Evolutionary conservation across 306 rosid genomes (phyloP), one percentile per base, ranked within the genome.

Genomic region (Acacia acuminata): DNA sequence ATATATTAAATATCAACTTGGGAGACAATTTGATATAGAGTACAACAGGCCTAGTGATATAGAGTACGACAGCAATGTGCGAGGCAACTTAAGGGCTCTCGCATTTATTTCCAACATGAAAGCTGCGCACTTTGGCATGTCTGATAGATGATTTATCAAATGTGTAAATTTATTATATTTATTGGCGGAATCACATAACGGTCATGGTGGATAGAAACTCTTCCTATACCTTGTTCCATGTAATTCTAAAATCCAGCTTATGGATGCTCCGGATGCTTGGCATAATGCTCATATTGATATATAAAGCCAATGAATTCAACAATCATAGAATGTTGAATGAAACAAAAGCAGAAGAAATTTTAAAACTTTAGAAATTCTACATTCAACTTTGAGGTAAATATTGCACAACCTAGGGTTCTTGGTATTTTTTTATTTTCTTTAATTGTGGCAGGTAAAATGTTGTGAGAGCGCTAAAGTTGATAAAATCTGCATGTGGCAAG

Each of bases 1-100:
- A 72, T 72, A 45, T 48, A 38, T 38, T 42, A 72, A 72, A 44
- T 72, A 51, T 8, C 76, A 72, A 72, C 42, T 72, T 72, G 76
- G 11, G 38, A 71, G 38, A 71, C 76, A 71, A 71, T 13, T 16
- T 71, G 56, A 58, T 9, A 25, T 27, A 27, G 16, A 43, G 75
- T 1, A 14, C 32, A 30, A 30, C 32, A 30, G 55, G 15, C 17
- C 32, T 43, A 24, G 38, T 36, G 38, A 42, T 8, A 7, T 38
- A 9, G 50, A 68, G 7, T 6, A 64, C 16, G 10, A 64, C 16
- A 38, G 43, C 38, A 45, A 24, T 60, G 30, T 60, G 24, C 36
- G 36, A 34, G 72, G 72, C 25, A 67, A 19, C 73, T 36, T 36
- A 4, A 7, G 25, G 12, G 47, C 15, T 19, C 22, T 1, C 7